Conservation (phyloP, 305 asterid species). For the Plantago coronopus region DNA sequence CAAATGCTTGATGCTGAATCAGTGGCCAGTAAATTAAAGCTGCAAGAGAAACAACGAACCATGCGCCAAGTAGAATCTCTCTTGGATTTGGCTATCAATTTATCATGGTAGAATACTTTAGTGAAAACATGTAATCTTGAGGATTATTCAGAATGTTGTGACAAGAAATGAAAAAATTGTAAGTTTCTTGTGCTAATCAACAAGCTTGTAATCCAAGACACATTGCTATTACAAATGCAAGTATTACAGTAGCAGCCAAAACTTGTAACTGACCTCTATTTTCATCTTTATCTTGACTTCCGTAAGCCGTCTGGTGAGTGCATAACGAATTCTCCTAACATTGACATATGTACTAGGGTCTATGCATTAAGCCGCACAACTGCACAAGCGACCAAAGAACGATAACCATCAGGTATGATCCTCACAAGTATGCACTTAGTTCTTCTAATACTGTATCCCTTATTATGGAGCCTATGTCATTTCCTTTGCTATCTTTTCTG, state of each 20-base stretch:
- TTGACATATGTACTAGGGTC: not conserved
- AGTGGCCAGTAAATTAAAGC: conserved; percentile 68
- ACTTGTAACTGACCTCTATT: no score
- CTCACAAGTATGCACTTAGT: conserved; percentile 11
- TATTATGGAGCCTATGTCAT: conserved; percentile 28
- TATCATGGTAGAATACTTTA: conserved; percentile 49
- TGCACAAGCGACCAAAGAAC: not conserved
- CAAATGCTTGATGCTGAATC: conserved; percentile 70
- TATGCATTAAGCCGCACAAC: not conserved
- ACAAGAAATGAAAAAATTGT: not conserved
- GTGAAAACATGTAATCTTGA: not conserved
- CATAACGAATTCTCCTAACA: not conserved
- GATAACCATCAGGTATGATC: not conserved
- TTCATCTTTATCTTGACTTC: no score
- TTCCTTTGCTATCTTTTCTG: conserved; percentile 27
- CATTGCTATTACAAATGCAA: no score
- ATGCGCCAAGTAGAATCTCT: conserved; percentile 70
- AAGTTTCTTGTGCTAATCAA: not conserved
- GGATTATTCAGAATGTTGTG: not conserved
- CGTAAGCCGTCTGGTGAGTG: no score
- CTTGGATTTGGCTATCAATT: conserved; percentile 68
- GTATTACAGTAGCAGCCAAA: no score
- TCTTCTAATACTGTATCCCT: conserved; percentile 19
- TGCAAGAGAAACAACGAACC: conserved; percentile 84
- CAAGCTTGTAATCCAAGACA: no score